Base-by-base conservation (phyloP, 2,329 filamentous ascomycete genomes). In the Grosmannia huntii region DNA sequence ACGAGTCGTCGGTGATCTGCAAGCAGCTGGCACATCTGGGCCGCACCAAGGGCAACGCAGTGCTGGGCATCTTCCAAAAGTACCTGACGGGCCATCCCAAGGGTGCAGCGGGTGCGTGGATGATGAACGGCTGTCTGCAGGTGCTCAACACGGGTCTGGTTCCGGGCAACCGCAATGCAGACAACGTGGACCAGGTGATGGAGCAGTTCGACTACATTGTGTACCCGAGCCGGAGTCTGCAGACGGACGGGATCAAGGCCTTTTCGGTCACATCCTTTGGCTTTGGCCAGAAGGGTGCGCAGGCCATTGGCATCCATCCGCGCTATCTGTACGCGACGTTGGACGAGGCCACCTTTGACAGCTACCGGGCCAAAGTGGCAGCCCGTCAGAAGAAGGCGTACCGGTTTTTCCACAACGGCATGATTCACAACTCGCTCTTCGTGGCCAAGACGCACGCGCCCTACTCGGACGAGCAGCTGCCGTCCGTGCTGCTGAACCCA, bases 231-330 rank as follows among this genome's bases (percentile, higher is more conserved):
- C 88, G 89, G 67, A 88, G 84, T 72, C 91, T 99, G 66, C 94
- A 99, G 77, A 99, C 94, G 9, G 94, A 99, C 68, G 94, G 94
- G 63, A 81, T 99, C 79, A 99, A 97, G 77, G 95, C 94, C 16
- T 97, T 99, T 81, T 96, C 90, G 1, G 90, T 99, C 63, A 99
- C 95, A 7, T 99, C 95, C 0, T 99, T 99, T 72, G 94, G 94
- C 73, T 99, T 99, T 78, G 94, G 94, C 65, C 94, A 99, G 74
- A 99, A 99, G 83, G 94, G 94, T 69, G 89, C 94, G 28, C 95
- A 99, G 73, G 92, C 88, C 50, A 95, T 99, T 68, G 94, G 92
- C 78, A 87, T 99, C 56, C 94, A 99, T 72, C 90, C 95, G 68
- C 92, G 88, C 75, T 99, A 97, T 73, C 82, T 99, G 59, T 99